Base-by-base conservation (phyloP, 2,329 filamentous ascomycete species). In the Sordariomycetes sp. region DNA sequence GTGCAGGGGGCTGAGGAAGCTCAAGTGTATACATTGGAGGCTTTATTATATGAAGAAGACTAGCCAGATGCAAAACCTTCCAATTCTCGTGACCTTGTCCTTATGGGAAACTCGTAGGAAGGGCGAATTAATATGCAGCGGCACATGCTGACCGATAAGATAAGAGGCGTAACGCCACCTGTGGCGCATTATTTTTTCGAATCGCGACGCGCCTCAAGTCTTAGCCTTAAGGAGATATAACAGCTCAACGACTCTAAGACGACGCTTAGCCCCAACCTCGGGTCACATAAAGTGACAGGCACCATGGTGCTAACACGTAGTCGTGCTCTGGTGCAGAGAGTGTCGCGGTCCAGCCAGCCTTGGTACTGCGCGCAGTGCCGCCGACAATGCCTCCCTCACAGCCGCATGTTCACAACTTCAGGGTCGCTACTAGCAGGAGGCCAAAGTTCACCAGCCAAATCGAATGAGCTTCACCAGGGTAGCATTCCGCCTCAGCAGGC, bases 311-410 rank as follows among this genome's bases (percentile, higher is more conserved):
- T n/a, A n/a, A n/a, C n/a, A n/a, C n/a, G n/a, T n/a, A n/a, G n/a
- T n/a, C n/a, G n/a, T n/a, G n/a, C n/a, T n/a, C n/a, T n/a, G n/a
- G 9, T 30, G 3, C 15, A 15, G 10, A 14, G 19, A 14, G 26
- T 19, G 11, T 11, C 19, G 5, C 18, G n/a, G 18, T 19, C 30
- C 12, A 15, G 19, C 4, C 16, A 27, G 26, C 14, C 19, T 20
- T 17, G 23, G 5, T 20, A 27, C 4, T 35, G 33, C 18, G 26
- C 33, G 10, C 25, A 30, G n/a, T 35, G 33, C n/a, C 26, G 26
- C 12, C 18, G 20, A 17, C 18, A 20, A 35, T 29, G 21, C 21
- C 33, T 29, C 19, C 15, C 26, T 15, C 26, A 21, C 12, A 18
- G 33, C 18, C 33, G 33, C 17, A 15, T 21, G 8, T 30, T 35